Base-by-base conservation (phyloP, 78 protist genomes). In the Dictyostelium purpureum region DNA sequence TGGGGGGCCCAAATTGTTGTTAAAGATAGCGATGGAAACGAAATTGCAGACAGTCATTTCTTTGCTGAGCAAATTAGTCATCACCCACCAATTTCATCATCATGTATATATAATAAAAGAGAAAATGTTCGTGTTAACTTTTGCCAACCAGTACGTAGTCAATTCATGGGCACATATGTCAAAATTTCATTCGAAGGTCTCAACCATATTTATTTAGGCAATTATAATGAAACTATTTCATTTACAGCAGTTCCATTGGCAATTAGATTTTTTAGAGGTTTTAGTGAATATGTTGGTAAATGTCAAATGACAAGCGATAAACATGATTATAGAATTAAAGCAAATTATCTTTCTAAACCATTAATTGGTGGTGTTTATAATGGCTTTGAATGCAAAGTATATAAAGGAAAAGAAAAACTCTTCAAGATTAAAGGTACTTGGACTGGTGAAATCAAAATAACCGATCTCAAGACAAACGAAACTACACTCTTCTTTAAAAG, bases 11-110 rank as follows among this genome's bases (percentile, higher is more conserved):
- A 67, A 11, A 33, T 73, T n/a, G 43, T 47, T 9, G 12, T 38
- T 38, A 26, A 35, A 4, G 70, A 67, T 26, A 26, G 19, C 4
- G 69, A 70, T n/a, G 45, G 31, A 12, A 9, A 67, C 2, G 40
- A 43, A 26, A 6, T 24, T 10, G 26, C 28, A 24, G 66, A 43
- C 59, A 28, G 45, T 21, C 35, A 52, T 56, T 54, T 85, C 28
- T 74, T 73, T 73, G 70, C 83, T 12, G 91, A 85, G 45, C 91
- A 85, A 24, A 85, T 85, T 11, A 57, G 76, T 14, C 91, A 85
- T 85, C 91, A 85, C 45, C 91, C 91, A 59, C 91, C 91, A 51
- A 54, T 70, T 42, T 57, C 82, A 26, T 56, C 54, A 5, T 59
- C 74, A 11, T 2, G 18, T 0, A 40, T 85, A n/a, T 73, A 85